phyloP scores from a whole-genome alignment of 2,329 filamentous ascomycete species.

The Botrytis elliptica region DNA sequence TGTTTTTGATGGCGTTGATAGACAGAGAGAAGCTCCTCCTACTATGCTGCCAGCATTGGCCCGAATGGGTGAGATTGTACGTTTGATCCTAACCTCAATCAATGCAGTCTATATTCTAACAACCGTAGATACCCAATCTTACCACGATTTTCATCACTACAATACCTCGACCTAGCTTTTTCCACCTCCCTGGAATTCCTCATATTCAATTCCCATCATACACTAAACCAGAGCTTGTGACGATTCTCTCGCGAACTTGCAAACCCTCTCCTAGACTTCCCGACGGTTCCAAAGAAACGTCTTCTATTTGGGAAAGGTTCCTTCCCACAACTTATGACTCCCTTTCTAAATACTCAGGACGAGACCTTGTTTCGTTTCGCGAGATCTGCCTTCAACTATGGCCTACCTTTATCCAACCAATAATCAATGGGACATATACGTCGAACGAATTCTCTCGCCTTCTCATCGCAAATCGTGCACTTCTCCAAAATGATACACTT shows the following conservation, averaged over 20 bases:
- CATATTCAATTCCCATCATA: constrained; percentile 85
- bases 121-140: constrained; percentile 69
- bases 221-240: constrained; percentile 73
- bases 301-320: constrained; percentile 77
- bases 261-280: constrained; percentile 49
- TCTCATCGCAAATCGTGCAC: constrained; percentile 65
- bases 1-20: constrained; percentile 85
- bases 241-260: constrained; percentile 63
- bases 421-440: constrained; percentile 64
- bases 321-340: constrained; percentile 83
- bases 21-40: constrained; percentile 73
- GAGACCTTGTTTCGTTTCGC: constrained; percentile 72
- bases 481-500: constrained; percentile 72
- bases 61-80: constrained; percentile 75
- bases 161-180: constrained; percentile 64
- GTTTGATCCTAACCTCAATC: constrained; percentile 36
- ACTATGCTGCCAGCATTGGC: constrained; percentile 80
- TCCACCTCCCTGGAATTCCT: constrained; percentile 68
- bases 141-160: constrained; percentile 76
- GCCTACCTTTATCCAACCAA: constrained; percentile 78
- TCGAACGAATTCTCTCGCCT: constrained; percentile 83
- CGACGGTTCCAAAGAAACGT: constrained; percentile 49
- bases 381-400: constrained; percentile 73
- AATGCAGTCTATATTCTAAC: constrained; percentile 21
- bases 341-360: constrained; percentile 73